phyloP scores from a whole-genome alignment of 371 early-diverging fungal species.

The Mucor irregularis region DNA sequence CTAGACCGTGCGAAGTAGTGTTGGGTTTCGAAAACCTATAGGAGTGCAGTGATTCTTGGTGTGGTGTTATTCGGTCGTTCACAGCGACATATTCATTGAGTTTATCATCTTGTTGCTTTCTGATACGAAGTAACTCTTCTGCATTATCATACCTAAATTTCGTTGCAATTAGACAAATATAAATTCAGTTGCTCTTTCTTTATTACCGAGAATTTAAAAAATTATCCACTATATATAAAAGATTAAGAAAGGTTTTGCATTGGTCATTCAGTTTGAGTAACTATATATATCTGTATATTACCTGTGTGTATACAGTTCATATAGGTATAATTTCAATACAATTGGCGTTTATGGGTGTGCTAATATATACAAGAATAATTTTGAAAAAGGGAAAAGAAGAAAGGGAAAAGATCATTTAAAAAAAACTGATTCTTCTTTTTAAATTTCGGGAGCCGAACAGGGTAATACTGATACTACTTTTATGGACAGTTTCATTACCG shows the following conservation, averaged over 20 bases:
- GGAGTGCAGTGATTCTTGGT: constrained; percentile 3
- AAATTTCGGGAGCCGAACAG: too few species aligned
- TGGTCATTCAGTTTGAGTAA: not conserved
- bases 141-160: not conserved
- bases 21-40: constrained; percentile 8
- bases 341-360: too few species aligned
- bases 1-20: not conserved
- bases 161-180: not conserved
- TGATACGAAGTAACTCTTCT: constrained; percentile 2
- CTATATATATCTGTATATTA: not conserved
- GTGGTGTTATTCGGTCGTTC: constrained; percentile 2
- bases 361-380: not conserved
- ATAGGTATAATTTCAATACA: not conserved
- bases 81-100: not conserved
- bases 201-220: constrained; percentile 8
- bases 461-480: too few species aligned
- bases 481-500: too few species aligned
- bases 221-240: not conserved
- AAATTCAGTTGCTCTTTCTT: not conserved
- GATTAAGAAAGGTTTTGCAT: not conserved
- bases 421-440: too few species aligned
- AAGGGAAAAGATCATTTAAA: too few species aligned
- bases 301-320: constrained; percentile 14
- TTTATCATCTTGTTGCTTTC: not conserved
- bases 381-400: not conserved